Base-by-base conservation (phyloP, 106 monocot species). In the Phalaenopsis aphrodite region DNA sequence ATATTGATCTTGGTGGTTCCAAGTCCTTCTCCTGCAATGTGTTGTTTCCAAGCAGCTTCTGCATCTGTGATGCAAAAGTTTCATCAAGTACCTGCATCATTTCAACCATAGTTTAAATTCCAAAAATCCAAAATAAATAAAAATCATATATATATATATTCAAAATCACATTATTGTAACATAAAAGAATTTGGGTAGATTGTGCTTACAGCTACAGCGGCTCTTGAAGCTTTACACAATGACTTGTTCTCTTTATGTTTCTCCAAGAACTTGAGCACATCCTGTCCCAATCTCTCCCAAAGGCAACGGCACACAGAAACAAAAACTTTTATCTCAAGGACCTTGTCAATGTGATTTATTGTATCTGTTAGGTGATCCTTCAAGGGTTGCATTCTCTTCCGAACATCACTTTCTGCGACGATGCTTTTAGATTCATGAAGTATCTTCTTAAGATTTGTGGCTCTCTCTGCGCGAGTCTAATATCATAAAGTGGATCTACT, bases 241-340 rank as follows among this genome's bases (percentile, higher is more conserved):
- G 92, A 83, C 78, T 88, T 81, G 61, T 95, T 99, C 81, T 99
- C 98, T 85, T 94, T 99, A 41, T 87, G 86, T 42, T 93, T 92
- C 82, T 99, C 94, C 82, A 99, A 81, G 82, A 99, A 99, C 75
- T 57, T 91, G 71, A 94, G 91, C 5, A 94, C 92, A 86, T 99
- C 98, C 93, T 99, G 82, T n/a, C 98, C 98, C 91, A 99, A 87
- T 23, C 98, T 84, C 36, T 99, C 93, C 98, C 98, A 99, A 48
- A 89, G 89, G 21, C 94, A 90, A 77, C 98, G 86, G 42, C 94
- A 99, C 55, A 94, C 57, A 37, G 89, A 80, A 55, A 99, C 83
- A 87, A 99, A 99, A 1, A 94, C 94, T 79, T 89, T 89, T 56
- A 81, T 52, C 56, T 89, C 90, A 77, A 94, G 88, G 9, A 94